These are phyloP conservation scores for Podospora australis DNA, from an alignment of 495 filamentous ascomycete genomes.

Conservation along the genomic window DNA sequence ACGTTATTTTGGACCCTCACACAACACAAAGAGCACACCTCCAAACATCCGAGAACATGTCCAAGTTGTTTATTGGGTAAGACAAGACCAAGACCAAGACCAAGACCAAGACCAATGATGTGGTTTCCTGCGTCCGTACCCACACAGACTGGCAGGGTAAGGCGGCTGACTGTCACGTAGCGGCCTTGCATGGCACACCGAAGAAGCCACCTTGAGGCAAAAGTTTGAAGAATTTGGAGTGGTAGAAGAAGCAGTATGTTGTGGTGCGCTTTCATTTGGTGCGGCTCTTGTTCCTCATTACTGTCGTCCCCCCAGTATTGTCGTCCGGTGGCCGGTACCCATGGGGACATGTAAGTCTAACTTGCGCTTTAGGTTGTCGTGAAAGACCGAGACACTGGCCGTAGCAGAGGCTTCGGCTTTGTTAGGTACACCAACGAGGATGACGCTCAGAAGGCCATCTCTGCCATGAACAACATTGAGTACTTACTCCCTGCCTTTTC, in stretches of 20 bases:
- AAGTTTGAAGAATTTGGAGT: constrained; percentile 87
- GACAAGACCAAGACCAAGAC: constrained; percentile 19
- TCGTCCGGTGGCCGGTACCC: neutral
- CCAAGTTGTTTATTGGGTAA: constrained; percentile 90
- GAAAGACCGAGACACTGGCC: constrained; percentile 92
- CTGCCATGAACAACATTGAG: constrained; percentile 90
- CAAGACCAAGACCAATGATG: neutral
- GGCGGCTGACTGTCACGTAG: constrained; percentile 37
- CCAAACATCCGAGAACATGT: constrained; percentile 50
- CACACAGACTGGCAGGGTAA: neutral
- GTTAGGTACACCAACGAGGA: constrained; percentile 75
- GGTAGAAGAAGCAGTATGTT: constrained; percentile 88
- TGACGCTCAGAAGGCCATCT: constrained; percentile 79
- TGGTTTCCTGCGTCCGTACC: neutral
- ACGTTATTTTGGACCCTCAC: neutral
- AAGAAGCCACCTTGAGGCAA: constrained; percentile 68
- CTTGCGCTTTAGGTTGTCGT: constrained; percentile 69
- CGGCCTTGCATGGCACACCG: constrained; percentile 97
- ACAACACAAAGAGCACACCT: neutral
- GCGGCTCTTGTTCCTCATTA: neutral
- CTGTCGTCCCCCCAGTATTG: neutral
- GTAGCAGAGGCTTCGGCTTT: constrained; percentile 96
- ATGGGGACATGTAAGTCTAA: constrained; percentile 12
- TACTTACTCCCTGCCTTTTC: constrained; percentile 32
- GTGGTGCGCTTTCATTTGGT: constrained; percentile 14